Evolutionary conservation across 441 rosid species (phyloP), one percentile per base, ranked within the genome.

Genomic region (Melianthus villosus): DNA sequence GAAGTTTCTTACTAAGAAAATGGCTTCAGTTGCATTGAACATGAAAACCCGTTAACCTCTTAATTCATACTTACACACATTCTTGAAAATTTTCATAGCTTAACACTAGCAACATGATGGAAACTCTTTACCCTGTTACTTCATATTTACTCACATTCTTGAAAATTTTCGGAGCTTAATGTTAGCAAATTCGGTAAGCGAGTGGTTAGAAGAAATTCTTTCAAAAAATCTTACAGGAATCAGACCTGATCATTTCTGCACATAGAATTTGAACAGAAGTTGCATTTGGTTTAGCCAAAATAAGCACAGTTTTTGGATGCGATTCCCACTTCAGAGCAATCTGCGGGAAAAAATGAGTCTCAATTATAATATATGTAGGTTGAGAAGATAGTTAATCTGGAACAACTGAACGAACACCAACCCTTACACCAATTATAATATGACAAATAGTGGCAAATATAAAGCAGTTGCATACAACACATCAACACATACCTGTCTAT

Each of bases 321-420:
- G 86, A 69, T 68, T 81, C 98, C 98, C 98, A 89, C 62, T 66
- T 72, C 72, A 84, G 54, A 53, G 93, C 60, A 69, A 89, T 89
- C 98, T 89, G 94, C 51, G 49, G 64, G 9, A 40, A 60, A 39
- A 59, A 34, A 40, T 25, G 55, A 40, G 22, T 26, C 22, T 38
- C 44, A 14, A 40, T 64, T 22, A 70, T 67, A n/a, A n/a, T n/a
- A n/a, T n/a, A n/a, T n/a, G n/a, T n/a, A n/a, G n/a, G n/a, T n/a
- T n/a, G n/a, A n/a, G n/a, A n/a, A n/a, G n/a, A n/a, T n/a, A n/a
- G n/a, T n/a, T n/a, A n/a, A n/a, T n/a, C n/a, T n/a, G n/a, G n/a
- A n/a, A n/a, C n/a, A n/a, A n/a, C n/a, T n/a, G n/a, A n/a, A n/a
- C n/a, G n/a, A n/a, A n/a, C n/a, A n/a, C n/a, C n/a, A n/a, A n/a